These are phyloP conservation scores for Parietaria judaica DNA, from an alignment of 306 rosid species.

Conservation along the genomic window DNA sequence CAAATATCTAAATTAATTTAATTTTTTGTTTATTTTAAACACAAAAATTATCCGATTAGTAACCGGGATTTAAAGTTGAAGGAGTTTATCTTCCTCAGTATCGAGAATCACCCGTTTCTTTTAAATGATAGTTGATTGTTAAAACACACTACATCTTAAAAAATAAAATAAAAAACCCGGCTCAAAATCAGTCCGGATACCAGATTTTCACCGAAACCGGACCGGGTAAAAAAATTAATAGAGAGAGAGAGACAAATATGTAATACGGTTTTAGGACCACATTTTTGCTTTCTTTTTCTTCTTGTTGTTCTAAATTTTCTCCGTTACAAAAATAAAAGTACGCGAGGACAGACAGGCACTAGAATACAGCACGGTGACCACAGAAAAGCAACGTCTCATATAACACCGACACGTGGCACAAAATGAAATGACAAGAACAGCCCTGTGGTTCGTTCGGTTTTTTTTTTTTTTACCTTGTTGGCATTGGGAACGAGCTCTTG, in stretches of 20 bases:
- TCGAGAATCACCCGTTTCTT: too few relatives aligned
- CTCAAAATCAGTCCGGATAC: too few relatives aligned
- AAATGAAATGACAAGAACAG: constrained; percentile 2
- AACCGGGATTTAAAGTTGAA: too few relatives aligned
- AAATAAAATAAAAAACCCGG: too few relatives aligned
- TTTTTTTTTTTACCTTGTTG: constrained; percentile 52
- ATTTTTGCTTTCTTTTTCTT: background rate
- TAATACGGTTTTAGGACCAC: background rate
- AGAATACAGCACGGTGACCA: background rate
- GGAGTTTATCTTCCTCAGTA: too few relatives aligned
- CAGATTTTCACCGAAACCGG: too few relatives aligned
- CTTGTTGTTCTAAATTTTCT: background rate
- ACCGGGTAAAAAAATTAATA: background rate
- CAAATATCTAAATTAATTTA: background rate
- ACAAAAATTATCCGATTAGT: too few relatives aligned
- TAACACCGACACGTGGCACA: background rate
- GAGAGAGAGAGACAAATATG: background rate
- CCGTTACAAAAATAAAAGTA: background rate
- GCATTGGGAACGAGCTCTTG: constrained; percentile 97
- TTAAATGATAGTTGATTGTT: too few relatives aligned
- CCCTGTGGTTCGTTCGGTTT: background rate
- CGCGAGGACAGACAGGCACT: background rate
- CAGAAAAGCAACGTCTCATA: background rate
- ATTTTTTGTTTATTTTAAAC: background rate
- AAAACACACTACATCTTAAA: too few relatives aligned